These are phyloP conservation scores for Escallonia herrerae DNA, from an alignment of 129 eudicot genomes.

Conservation along the genomic window DNA sequence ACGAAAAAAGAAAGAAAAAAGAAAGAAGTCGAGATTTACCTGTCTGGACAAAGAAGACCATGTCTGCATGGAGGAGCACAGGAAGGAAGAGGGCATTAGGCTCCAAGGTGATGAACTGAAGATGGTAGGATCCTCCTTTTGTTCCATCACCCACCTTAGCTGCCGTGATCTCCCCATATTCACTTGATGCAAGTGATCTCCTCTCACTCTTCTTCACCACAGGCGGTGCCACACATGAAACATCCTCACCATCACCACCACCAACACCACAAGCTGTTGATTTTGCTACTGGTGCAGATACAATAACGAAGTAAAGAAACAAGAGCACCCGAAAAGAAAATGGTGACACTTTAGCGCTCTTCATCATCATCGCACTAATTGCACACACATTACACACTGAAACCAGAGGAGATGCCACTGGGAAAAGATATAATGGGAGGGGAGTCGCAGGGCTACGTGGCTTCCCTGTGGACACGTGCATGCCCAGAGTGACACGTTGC, in stretches of 20 bases:
- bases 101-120: slow-evolving; percentile 70
- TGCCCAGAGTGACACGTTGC: slow-evolving; percentile 5
- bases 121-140: slow-evolving; percentile 41
- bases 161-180: slow-evolving; percentile 59
- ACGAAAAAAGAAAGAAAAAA: too few species aligned
- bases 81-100: slow-evolving; percentile 72
- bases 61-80: slow-evolving; percentile 58
- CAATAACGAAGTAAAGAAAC: background rate
- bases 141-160: slow-evolving; percentile 36
- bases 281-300: background rate
- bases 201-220: slow-evolving; percentile 48
- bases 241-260: slow-evolving; percentile 7
- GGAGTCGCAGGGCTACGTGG: slow-evolving; percentile 22
- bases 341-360: background rate
- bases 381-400: background rate
- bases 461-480: slow-evolving; percentile 30
- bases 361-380: background rate
- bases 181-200: slow-evolving; percentile 36
- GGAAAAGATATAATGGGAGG: background rate
- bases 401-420: background rate
- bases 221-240: slow-evolving; percentile 14
- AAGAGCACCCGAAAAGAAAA: background rate
- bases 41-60: slow-evolving; percentile 80
- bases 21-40: slow-evolving; percentile 24
- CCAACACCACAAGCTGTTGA: background rate